These are phyloP conservation scores for Tetrastigma voinierianum DNA, from an alignment of 164 flowering plant genomes.

Conservation along the genomic window DNA sequence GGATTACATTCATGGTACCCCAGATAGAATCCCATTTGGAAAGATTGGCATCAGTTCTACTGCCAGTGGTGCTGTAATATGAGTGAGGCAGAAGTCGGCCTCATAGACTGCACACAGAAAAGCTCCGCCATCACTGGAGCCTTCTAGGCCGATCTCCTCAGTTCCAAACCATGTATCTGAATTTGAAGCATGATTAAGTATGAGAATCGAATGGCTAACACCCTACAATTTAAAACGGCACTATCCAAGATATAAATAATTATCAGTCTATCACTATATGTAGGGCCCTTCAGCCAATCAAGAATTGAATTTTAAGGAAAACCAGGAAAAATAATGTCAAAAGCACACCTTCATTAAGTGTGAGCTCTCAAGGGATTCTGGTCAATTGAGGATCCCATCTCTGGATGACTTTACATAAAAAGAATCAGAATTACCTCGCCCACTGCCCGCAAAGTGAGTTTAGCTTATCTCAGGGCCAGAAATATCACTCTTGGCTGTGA, in stretches of 20 bases:
- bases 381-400: slow-evolving; percentile 43
- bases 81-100: slow-evolving; percentile 45
- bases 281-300: not conserved
- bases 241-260: not conserved
- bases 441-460: slow-evolving; percentile 51
- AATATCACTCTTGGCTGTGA: slow-evolving; percentile 58
- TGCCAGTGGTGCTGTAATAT: slow-evolving; percentile 40
- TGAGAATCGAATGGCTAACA: not conserved
- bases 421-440: slow-evolving; percentile 73
- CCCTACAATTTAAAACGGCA: no score
- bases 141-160: slow-evolving; percentile 56
- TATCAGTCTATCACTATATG: not conserved
- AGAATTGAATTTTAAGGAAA: not conserved
- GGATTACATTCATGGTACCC: slow-evolving; percentile 40
- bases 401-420: slow-evolving; percentile 55
- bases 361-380: slow-evolving; percentile 53
- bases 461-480: slow-evolving; percentile 56
- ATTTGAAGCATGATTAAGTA: slow-evolving; percentile 2
- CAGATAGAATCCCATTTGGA: slow-evolving; percentile 62
- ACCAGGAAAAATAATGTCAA: not conserved
- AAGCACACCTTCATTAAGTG: slow-evolving; percentile 66
- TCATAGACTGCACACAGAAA: slow-evolving; percentile 42
- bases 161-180: slow-evolving; percentile 58
- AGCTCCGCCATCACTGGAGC: slow-evolving; percentile 52
- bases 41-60: slow-evolving; percentile 40